These are phyloP conservation scores for Chlamydomonas sp. DNA, from an alignment of 139 green algal species.

Conservation along the genomic window DNA sequence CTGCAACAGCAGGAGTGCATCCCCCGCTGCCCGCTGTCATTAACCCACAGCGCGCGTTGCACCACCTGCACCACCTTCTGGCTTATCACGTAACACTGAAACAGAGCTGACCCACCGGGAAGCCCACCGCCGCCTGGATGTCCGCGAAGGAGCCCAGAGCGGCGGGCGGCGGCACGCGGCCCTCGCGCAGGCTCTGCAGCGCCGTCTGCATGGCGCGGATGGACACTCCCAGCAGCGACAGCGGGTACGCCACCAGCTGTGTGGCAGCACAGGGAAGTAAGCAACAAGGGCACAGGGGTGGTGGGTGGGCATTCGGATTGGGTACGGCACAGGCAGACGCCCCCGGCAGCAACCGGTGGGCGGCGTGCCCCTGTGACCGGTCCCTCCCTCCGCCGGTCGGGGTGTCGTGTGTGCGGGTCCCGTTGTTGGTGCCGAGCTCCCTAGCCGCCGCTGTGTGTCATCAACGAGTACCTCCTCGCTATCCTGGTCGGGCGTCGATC, in stretches of 20 bases:
- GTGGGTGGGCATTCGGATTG: too few species aligned
- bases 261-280: too few species aligned
- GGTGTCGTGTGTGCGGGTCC: too few species aligned
- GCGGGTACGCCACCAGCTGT: slow-evolving; percentile 85
- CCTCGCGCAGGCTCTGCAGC: slow-evolving; percentile 42
- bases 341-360: too few species aligned
- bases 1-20: not conserved
- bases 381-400: too few species aligned
- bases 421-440: too few species aligned
- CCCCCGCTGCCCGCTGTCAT: not conserved
- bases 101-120: slow-evolving; percentile 54
- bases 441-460: too few species aligned
- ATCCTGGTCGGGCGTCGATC: too few species aligned
- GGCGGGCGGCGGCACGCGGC: slow-evolving; percentile 37
- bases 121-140: slow-evolving; percentile 78
- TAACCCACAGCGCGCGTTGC: not conserved
- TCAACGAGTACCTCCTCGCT: too few species aligned
- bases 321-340: too few species aligned
- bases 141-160: slow-evolving; percentile 61
- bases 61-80: not conserved
- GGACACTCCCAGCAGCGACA: slow-evolving; percentile 84
- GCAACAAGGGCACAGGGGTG: too few species aligned
- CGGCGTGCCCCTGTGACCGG: too few species aligned
- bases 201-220: slow-evolving; percentile 75
- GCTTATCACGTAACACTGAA: not conserved